phyloP scores from a whole-genome alignment of 768 basidiomycete genomes.

The Mycena pura region DNA sequence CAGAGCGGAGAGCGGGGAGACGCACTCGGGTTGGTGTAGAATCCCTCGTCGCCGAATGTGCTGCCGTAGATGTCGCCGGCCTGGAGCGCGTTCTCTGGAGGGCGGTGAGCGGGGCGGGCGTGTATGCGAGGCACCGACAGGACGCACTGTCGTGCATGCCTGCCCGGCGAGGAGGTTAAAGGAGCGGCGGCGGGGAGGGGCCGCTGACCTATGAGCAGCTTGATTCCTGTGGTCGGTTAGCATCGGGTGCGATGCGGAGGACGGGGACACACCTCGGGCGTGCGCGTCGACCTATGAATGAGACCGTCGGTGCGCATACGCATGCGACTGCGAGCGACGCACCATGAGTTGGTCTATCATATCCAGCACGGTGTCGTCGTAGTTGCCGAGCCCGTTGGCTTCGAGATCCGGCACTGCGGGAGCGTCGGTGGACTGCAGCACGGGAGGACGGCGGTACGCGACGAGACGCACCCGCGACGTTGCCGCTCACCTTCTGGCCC shows the following conservation, averaged over 20 bases:
- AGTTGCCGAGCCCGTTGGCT: slow-evolving; percentile 40
- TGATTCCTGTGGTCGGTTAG: slow-evolving; percentile 22
- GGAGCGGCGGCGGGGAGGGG: too few relatives aligned
- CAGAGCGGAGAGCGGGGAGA: neutral
- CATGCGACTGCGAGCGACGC: neutral
- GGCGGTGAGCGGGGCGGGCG: slow-evolving; percentile 21
- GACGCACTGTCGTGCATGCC: slow-evolving; percentile 30
- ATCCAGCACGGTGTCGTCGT: slow-evolving; percentile 43
- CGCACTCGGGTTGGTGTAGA: slow-evolving; percentile 38
- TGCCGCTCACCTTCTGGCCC: slow-evolving; percentile 33
- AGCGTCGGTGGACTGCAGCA: neutral
- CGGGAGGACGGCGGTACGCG: neutral
- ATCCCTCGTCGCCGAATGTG: slow-evolving; percentile 39
- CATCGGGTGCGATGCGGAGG: neutral
- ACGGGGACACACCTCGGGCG: slow-evolving; percentile 34
- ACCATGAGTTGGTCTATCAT: slow-evolving; percentile 46
- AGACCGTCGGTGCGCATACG: neutral
- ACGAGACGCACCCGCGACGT: slow-evolving; percentile 19
- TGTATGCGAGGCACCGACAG: neutral
- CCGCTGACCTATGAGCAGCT: slow-evolving; percentile 29
- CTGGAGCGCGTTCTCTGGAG: slow-evolving; percentile 41
- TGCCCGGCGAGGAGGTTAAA: neutral
- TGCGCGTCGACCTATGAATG: slow-evolving; percentile 43
- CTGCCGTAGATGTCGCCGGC: slow-evolving; percentile 42
- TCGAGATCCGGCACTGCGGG: slow-evolving; percentile 43